Evolutionary conservation across 768 basidiomycete species (phyloP), one percentile per base, ranked within the genome.

Genomic region (Suillus plorans): DNA sequence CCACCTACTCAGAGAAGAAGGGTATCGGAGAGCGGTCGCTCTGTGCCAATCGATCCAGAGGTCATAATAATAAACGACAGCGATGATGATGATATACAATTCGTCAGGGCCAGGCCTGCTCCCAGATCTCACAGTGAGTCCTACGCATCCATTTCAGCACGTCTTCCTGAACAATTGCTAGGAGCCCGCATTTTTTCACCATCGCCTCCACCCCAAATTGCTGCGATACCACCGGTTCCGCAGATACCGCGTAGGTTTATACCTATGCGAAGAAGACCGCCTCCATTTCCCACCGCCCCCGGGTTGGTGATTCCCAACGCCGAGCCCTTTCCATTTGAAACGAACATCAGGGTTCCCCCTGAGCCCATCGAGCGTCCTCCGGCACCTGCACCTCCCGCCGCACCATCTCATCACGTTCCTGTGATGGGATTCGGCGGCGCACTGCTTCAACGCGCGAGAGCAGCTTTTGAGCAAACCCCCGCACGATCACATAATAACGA

Each of bases 341-440:
- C 71, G 3, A 66, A 73, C 22, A 69, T 80, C 42, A 67, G 66
- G 16, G 67, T 61, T 2, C 63, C 52, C 64, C 62, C 66, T 61
- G 68, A 63, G 45, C 76, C 44, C 55, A 73, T 63, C 20, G 72
- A 68, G 10, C 69, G 69, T 10, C 73, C 75, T 42, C 60, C 68
- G n/a, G 61, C 71, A 28, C 69, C 72, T 20, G 74, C 67, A 22
- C 73, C 71, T 1, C 73, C 77, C 5, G 79, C 81, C 31, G 82
- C 84, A 3, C 82, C 83, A 5, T 87, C 87, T 52, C 86, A 86
- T 65, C 82, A 83, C 63, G 75, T 81, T 4, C 90, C 90, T 22
- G 66, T 78, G 8, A 85, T 91, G 81, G 87, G 86, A 16, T 73
- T 91, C 28, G 89, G 89, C 9, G 89, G 89, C 25, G 89, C 85